Base-by-base conservation (phyloP, 306 rosid genomes). In the Quercus rubra region DNA sequence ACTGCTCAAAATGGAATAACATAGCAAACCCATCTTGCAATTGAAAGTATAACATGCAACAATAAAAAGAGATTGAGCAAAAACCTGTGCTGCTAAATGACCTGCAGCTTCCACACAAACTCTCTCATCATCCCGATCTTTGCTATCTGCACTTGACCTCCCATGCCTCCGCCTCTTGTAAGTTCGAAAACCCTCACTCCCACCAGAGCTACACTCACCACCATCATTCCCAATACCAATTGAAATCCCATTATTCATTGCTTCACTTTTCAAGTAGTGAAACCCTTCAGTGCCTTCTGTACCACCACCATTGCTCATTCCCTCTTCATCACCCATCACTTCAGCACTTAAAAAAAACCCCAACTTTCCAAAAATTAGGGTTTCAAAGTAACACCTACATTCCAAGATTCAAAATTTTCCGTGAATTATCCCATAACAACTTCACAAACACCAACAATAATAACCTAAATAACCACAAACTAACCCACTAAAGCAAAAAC, bases 91-190 rank as follows among this genome's bases (percentile, higher is more conserved):
- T 6, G 70, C 77, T 33, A 76, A 25, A 25, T 74, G 91, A 82
- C 85, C 78, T 27, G 81, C 84, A 56, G 85, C 84, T 78, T 87
- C 86, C 58, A 61, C 78, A 72, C 54, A 77, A 71, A 70, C 77
- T 78, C 85, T 82, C 62, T 84, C 79, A 74, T 74, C 76, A 55
- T 82, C 91, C 78, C 62, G 83, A 58, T 81, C 76, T 82, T 79
- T 83, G 82, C 84, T 86, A 70, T 89, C 90, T 57, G 85, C 74
- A 69, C 82, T 66, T 3, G 69, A 88, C 83, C 77, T 90, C 27
- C 55, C 77, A 75, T 69, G 84, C 81, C 86, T 93, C n/a, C 96
- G 92, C 92, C 99, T 88, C 91, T 93, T 91, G 82, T 93, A 93
- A 76, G 99, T 96, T 73, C 55, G 85, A 74, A 93, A 19, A 64